phyloP scores from a whole-genome alignment of 1,284 basidiomycete genomes.

The Inonotus obliquus region DNA sequence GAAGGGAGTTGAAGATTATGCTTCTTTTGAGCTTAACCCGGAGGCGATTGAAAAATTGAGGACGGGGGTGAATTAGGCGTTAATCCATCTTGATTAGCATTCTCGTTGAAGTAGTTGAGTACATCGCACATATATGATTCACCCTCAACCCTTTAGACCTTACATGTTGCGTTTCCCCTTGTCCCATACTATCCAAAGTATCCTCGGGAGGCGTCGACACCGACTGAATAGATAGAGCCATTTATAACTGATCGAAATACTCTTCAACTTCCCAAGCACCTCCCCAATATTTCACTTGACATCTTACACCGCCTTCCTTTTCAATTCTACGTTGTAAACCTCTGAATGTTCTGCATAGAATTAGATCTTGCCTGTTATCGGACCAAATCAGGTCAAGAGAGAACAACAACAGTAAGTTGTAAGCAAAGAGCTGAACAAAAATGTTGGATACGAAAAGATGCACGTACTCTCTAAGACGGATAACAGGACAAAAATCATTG shows the following conservation, averaged over 20 bases:
- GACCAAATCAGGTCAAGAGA: background rate
- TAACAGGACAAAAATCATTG: constrained; percentile 94
- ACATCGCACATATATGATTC: too few relatives aligned
- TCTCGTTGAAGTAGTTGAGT: too few relatives aligned
- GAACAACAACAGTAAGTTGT: constrained; percentile 5
- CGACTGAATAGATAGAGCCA: background rate
- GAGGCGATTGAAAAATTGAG: background rate
- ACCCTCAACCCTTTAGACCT: too few relatives aligned
- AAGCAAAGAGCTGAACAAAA: background rate
- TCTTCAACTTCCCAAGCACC: constrained; percentile 95
- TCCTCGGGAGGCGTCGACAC: too few relatives aligned
- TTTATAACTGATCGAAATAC: constrained; percentile 49
- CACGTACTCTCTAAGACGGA: constrained; percentile 70
- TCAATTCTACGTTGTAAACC: constrained; percentile 75
- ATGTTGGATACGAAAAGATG: background rate
- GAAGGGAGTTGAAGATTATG: constrained; percentile 20
- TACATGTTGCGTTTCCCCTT: too few relatives aligned
- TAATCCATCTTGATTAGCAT: too few relatives aligned
- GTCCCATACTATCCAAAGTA: too few relatives aligned
- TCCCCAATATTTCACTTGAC: constrained; percentile 77
- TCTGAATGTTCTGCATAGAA: constrained; percentile 72
- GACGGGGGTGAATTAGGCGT: background rate
- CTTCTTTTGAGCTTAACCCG: background rate
- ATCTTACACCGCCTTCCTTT: constrained; percentile 70
- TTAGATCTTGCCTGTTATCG: constrained; percentile 60